These are phyloP conservation scores for Logfia minima DNA, from an alignment of 129 eudicot species.

Conservation along the genomic window DNA sequence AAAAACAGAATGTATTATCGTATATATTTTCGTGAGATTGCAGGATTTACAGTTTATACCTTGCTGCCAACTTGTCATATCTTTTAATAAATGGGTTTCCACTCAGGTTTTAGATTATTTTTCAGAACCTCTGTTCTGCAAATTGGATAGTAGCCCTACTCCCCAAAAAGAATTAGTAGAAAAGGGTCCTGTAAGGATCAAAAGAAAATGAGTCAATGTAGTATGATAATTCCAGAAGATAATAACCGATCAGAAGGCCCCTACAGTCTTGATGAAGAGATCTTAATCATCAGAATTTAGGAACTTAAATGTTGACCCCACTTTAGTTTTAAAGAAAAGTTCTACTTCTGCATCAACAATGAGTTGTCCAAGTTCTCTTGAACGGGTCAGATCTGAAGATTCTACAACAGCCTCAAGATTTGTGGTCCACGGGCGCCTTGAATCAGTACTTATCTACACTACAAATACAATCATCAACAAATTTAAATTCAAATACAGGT, in stretches of 20 bases:
- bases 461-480: slow-evolving; percentile 24
- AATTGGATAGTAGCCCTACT: slow-evolving; percentile 62
- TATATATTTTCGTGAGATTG: not conserved
- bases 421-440: slow-evolving; percentile 25
- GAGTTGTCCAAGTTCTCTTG: slow-evolving; percentile 59
- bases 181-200: slow-evolving; percentile 76
- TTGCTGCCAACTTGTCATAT: slow-evolving; percentile 85
- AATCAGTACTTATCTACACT: slow-evolving; percentile 59
- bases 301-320: slow-evolving; percentile 49
- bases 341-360: too few relatives aligned
- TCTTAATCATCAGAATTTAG: slow-evolving; percentile 74
- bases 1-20: not conserved
- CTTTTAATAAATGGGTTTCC: not conserved
- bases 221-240: too few relatives aligned
- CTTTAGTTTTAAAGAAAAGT: slow-evolving; percentile 65
- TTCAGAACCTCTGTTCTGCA: slow-evolving; percentile 70
- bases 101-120: too few relatives aligned
- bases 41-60: slow-evolving; percentile 41
- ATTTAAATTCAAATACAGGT: not conserved
- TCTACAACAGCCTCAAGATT: slow-evolving; percentile 56
- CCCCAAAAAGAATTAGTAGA: slow-evolving; percentile 52
- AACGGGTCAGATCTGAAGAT: slow-evolving; percentile 39
- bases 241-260: slow-evolving; percentile 21
- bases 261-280: slow-evolving; percentile 85
- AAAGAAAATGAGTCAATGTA: slow-evolving; percentile 1